Conservation (phyloP, 2,329 filamentous ascomycete species). For the Teratosphaeria viscida region DNA sequence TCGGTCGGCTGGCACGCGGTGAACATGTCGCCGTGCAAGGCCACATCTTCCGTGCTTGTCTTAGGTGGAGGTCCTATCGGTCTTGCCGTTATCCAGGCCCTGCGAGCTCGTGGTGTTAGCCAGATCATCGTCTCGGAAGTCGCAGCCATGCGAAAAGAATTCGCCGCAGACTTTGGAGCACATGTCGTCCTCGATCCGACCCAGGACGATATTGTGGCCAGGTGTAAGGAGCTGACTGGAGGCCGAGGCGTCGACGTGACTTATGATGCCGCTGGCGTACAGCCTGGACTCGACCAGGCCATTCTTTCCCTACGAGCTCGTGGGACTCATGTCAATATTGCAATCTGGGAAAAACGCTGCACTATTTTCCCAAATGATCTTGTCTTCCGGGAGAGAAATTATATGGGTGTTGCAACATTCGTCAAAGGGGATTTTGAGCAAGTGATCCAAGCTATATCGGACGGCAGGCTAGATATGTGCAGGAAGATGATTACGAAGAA, state of each 20-base stretch:
- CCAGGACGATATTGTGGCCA: slow-evolving; percentile 37
- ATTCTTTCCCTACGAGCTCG: slow-evolving; percentile 39
- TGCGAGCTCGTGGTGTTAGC: slow-evolving; percentile 33
- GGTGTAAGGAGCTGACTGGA: slow-evolving; percentile 34
- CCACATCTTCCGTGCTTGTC: slow-evolving; percentile 37
- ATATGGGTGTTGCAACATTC: slow-evolving; percentile 44
- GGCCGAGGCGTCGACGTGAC: slow-evolving; percentile 40
- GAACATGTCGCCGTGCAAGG: slow-evolving; percentile 39
- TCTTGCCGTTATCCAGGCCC: slow-evolving; percentile 38
- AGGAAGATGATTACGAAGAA: slow-evolving; percentile 40
- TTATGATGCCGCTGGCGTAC: slow-evolving; percentile 45
- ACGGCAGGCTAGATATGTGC: slow-evolving; percentile 31
- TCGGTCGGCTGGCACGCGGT: slow-evolving; percentile 48
- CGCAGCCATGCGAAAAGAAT: slow-evolving; percentile 36
- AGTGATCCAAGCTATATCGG: slow-evolving; percentile 37
- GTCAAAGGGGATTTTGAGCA: slow-evolving; percentile 41
- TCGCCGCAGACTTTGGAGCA: slow-evolving; percentile 42
- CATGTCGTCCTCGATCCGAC: slow-evolving; percentile 42
- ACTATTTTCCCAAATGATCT: slow-evolving; percentile 41
- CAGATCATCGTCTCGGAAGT: slow-evolving; percentile 47
- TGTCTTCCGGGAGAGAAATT: slow-evolving; percentile 43
- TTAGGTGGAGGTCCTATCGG: slow-evolving; percentile 46
- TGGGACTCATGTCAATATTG: slow-evolving; percentile 46
- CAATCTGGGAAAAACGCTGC: slow-evolving; percentile 45
- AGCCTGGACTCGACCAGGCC: slow-evolving; percentile 39